Evolutionary conservation across 2,329 filamentous ascomycete species (phyloP).

Genomic region (Epichloe sylvatica): DNA sequence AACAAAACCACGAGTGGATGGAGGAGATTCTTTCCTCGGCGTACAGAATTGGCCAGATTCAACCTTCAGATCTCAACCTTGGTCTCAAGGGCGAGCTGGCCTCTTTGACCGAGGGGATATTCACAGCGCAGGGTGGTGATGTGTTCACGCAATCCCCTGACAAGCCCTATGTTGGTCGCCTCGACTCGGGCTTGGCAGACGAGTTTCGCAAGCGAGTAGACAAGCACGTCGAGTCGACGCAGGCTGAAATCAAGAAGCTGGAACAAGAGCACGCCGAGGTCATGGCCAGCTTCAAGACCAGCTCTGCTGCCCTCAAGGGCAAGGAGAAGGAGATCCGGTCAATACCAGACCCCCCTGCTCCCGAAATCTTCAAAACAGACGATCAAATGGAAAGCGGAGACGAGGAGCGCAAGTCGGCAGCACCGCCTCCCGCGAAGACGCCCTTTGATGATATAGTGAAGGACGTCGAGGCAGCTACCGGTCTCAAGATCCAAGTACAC

Average conservation of each 20-base stretch:
- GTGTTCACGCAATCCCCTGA: slow-evolving; percentile 32
- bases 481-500: slow-evolving; percentile 50
- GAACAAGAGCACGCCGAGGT: slow-evolving; percentile 63
- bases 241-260: slow-evolving; percentile 73
- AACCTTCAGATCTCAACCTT: slow-evolving; percentile 73
- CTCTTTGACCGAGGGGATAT: slow-evolving; percentile 69
- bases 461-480: slow-evolving; percentile 58
- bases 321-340: slow-evolving; percentile 65
- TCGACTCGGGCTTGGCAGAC: slow-evolving; percentile 64
- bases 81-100: slow-evolving; percentile 74
- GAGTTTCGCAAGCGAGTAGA: slow-evolving; percentile 71
- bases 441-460: slow-evolving; percentile 60
- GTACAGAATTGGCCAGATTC: slow-evolving; percentile 72
- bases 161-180: slow-evolving; percentile 44
- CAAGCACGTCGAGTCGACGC: slow-evolving; percentile 56
- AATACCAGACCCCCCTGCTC: slow-evolving; percentile 44
- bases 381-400: slow-evolving; percentile 37
- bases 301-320: slow-evolving; percentile 51
- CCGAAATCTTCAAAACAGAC: slow-evolving; percentile 52
- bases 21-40: slow-evolving; percentile 89
- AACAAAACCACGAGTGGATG: slow-evolving; percentile 98
- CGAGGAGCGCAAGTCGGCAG: slow-evolving; percentile 23
- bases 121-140: slow-evolving; percentile 49
- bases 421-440: slow-evolving; percentile 27
- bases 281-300: slow-evolving; percentile 60